These are phyloP conservation scores for Rhizopogon vinicolor DNA, from an alignment of 768 basidiomycete genomes.

Conservation along the genomic window DNA sequence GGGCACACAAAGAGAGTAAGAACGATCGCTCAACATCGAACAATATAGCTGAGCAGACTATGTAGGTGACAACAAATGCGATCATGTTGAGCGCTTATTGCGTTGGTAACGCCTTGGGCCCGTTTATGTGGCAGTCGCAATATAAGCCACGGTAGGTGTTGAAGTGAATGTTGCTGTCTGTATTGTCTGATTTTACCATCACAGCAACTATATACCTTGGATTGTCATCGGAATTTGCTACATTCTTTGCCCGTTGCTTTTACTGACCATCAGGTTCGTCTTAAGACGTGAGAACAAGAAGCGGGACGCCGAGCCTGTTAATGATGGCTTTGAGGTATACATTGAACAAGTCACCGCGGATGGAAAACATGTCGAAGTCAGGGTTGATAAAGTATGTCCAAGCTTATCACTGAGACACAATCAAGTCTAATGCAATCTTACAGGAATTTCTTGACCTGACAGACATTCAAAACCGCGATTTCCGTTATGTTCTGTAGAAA, in stretches of 20 bases:
- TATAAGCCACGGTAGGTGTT: slow-evolving; percentile 58
- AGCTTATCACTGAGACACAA: background rate
- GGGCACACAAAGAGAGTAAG: slow-evolving; percentile 74
- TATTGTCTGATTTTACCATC: background rate
- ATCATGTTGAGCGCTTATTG: slow-evolving; percentile 73
- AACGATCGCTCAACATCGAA: background rate
- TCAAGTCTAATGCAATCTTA: background rate
- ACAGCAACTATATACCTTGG: slow-evolving; percentile 74
- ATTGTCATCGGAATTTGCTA: slow-evolving; percentile 68
- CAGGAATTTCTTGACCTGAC: slow-evolving; percentile 44
- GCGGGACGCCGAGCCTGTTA: slow-evolving; percentile 51
- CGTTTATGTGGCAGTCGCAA: slow-evolving; percentile 72
- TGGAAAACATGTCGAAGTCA: slow-evolving; percentile 48
- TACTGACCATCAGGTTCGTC: slow-evolving; percentile 48
- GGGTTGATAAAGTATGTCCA: slow-evolving; percentile 57
- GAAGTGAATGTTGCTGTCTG: background rate
- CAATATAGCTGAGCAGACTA: background rate
- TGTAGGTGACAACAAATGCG: slow-evolving; percentile 48
- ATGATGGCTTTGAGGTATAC: slow-evolving; percentile 56
- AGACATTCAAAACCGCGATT: slow-evolving; percentile 61
- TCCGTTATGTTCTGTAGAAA: slow-evolving; percentile 51
- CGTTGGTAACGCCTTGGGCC: slow-evolving; percentile 59
- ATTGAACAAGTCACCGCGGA: slow-evolving; percentile 46
- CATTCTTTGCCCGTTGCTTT: slow-evolving; percentile 41
- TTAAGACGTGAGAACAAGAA: slow-evolving; percentile 59